Evolutionary conservation across 495 filamentous ascomycete species (phyloP), one percentile per base, ranked within the genome.

Genomic region (Bryoglossum gracile): DNA sequence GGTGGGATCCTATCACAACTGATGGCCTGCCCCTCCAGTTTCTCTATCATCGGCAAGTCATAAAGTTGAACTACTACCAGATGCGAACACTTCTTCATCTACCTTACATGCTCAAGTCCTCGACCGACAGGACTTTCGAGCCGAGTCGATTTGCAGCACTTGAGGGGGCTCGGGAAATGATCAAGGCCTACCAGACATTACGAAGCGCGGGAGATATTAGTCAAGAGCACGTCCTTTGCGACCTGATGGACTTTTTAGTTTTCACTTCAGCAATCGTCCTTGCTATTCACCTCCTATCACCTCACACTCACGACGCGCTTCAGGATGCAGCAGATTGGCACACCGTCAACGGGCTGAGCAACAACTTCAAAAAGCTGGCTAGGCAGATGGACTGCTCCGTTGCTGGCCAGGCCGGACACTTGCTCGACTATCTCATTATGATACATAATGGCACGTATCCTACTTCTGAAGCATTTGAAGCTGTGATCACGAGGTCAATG

Each of bases 81-180:
- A 51, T 67, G 17, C 61, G 68, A 2, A 62, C 70, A 30, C 53
- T 74, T 37, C 64, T 79, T 4, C 76, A 80, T 51, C 59, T 80
- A 6, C 76, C 76, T 0, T 74, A 71, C 53, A 76, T 80, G 71
- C 60, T 80, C 9, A 71, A 72, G 52, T 68, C 72, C 3, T 55
- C 65, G 19, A 58, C 57, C 4, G 68, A 76, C 40, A 55, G 57
- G 14, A 62, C 58, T 16, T 76, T 63, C 48, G 58, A 63, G 9
- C 66, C 65, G 46, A 70, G 62, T 47, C 63, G 66, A 14, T 56
- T 54, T 4, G 66, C 62, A 21, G 70, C 76, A 8, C 49, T 80
- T 2, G 65, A 73, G 34, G 68, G 72, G 4, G 65, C 76, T 4
- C 61, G 74, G n/a, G 64, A 69, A 30, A 64, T 71, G 25, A 58